A percentile compares a stretch with the other conserved stretches of the same genome.
Conservation (phyloP, 1,139 yeast genomes). For the Taphrina populina region DNA sequence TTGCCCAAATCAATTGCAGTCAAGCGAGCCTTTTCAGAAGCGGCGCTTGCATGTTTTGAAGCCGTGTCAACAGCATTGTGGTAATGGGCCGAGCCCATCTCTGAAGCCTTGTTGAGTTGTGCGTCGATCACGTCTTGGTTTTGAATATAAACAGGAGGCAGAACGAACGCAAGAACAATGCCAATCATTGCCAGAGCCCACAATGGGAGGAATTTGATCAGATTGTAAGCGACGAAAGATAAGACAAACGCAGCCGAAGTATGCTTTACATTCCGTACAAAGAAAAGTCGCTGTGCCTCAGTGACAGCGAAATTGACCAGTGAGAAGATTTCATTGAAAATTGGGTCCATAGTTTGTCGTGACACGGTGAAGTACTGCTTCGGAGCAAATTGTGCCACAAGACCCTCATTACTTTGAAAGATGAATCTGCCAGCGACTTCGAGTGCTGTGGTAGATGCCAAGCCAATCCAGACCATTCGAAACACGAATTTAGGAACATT, state of each 20-base stretch:
- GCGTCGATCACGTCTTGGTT: slow-evolving; percentile 82
- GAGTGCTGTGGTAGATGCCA: slow-evolving; percentile 34
- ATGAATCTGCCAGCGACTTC: slow-evolving; percentile 34
- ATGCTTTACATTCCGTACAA: slow-evolving; percentile 63
- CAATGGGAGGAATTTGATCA: slow-evolving; percentile 75
- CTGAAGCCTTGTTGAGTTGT: slow-evolving; percentile 58
- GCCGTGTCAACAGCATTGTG: slow-evolving; percentile 18
- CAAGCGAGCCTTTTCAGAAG: slow-evolving; percentile 23
- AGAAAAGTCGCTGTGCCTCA: slow-evolving; percentile 59
- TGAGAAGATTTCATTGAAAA: slow-evolving; percentile 42
- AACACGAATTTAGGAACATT: slow-evolving; percentile 34
- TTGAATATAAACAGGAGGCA: slow-evolving; percentile 70
- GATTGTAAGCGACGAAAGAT: slow-evolving; percentile 63
- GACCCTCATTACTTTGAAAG: slow-evolving; percentile 31
- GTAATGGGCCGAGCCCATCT: slow-evolving; percentile 44
- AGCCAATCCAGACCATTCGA: slow-evolving; percentile 32
- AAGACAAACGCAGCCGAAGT: slow-evolving; percentile 72
- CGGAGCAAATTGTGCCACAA: slow-evolving; percentile 32
- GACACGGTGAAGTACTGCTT: slow-evolving; percentile 26
- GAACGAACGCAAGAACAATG: slow-evolving; percentile 65
- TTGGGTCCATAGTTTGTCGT: slow-evolving; percentile 40
- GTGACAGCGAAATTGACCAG: slow-evolving; percentile 38
- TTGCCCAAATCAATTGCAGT: slow-evolving; percentile 28
- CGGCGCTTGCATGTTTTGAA: slow-evolving; percentile 24
- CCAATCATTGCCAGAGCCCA: slow-evolving; percentile 57